phyloP scores from a whole-genome alignment of 140 eudicot genomes.

The Anethum foeniculum region DNA sequence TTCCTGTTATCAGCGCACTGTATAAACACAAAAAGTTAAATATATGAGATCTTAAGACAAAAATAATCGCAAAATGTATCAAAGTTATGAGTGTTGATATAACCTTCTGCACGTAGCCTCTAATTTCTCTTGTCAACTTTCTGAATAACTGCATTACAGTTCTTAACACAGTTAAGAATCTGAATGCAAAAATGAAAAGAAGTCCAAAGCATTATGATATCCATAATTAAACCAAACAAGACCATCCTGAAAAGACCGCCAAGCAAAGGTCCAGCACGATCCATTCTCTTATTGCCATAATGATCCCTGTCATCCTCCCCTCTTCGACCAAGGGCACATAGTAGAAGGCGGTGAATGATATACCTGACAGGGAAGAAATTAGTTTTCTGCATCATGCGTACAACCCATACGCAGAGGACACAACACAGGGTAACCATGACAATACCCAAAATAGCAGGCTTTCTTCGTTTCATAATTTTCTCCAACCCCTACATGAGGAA shows the following conservation, averaged over 20 bases:
- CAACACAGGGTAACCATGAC: not conserved
- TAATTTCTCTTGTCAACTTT: constrained; percentile 58
- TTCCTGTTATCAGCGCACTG: constrained; percentile 57
- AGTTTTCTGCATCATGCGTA: not conserved
- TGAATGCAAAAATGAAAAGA: not conserved
- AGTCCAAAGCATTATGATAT: not conserved
- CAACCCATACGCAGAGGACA: not conserved
- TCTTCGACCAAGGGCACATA: constrained; percentile 55
- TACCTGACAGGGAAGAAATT: constrained; percentile 21
- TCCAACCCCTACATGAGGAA: constrained; percentile 68
- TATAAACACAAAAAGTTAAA: not conserved
- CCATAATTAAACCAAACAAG: constrained; percentile 5
- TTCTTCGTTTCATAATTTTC: constrained; percentile 61
- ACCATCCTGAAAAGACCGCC: constrained; percentile 58
- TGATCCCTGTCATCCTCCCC: constrained; percentile 67
- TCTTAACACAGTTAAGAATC: not conserved
- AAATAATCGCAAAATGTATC: not conserved
- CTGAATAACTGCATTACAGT: constrained; percentile 38
- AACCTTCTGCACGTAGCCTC: constrained; percentile 55
- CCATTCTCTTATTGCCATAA: constrained; percentile 61
- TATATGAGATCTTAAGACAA: not conserved
- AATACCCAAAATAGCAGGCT: constrained; percentile 61
- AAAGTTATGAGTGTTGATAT: not conserved
- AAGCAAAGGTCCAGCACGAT: constrained; percentile 70
- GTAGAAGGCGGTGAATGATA: constrained; percentile 48